phyloP scores from a whole-genome alignment of 352 stramenopile genomes.

The Chrysophaeum taylorii region DNA sequence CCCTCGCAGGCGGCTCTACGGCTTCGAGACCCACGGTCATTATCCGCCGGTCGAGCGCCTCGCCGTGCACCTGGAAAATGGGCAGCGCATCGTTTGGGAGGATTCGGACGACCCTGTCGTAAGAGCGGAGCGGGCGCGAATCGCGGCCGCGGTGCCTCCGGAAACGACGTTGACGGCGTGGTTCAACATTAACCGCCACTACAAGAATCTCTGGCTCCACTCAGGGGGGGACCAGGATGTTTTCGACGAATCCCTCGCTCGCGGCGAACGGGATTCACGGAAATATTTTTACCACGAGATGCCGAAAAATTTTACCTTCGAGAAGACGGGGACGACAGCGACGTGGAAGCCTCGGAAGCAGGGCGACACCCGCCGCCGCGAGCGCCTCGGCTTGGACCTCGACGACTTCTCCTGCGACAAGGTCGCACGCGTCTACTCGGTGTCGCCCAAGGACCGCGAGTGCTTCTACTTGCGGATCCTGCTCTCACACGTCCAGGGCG shows the following conservation, averaged over 20 bases:
- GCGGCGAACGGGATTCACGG: background rate
- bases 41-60: background rate
- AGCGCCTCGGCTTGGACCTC: background rate
- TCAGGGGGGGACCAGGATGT: background rate
- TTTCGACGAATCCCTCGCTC: background rate
- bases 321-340: no score
- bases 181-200: background rate
- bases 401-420: background rate
- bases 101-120: background rate
- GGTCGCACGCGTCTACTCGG: background rate
- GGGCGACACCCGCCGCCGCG: background rate
- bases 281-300: background rate
- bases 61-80: background rate
- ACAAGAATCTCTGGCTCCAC: no score
- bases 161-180: background rate
- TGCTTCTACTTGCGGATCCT: background rate
- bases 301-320: background rate
- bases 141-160: background rate
- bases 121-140: background rate
- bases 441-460: background rate
- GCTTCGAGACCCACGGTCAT: background rate
- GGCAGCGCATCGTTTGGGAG: background rate
- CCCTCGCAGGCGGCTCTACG: background rate
- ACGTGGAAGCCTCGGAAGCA: background rate
- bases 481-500: background rate